Conservation (phyloP, 805 yeast species). For the Saturnispora halmiae region DNA sequence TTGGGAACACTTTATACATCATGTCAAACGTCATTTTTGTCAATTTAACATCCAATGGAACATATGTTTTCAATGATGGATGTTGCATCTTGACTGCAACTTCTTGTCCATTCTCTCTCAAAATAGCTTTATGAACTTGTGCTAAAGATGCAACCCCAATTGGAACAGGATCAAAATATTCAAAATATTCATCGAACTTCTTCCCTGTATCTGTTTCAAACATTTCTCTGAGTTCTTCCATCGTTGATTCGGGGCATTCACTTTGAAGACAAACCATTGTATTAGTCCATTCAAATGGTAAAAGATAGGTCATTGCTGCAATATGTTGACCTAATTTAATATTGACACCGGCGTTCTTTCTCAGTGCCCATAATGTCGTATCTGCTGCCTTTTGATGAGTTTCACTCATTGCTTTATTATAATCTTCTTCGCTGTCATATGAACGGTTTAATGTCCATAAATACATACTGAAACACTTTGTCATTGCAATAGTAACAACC, state of each 20-base stretch:
- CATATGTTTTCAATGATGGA: constrained; percentile 77
- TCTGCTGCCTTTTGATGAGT: constrained; percentile 74
- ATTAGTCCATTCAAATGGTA: constrained; percentile 91
- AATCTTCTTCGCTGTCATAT: constrained; percentile 38
- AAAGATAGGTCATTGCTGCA: constrained; percentile 80
- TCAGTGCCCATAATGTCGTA: constrained; percentile 70
- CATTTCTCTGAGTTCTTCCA: constrained; percentile 60
- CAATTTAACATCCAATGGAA: constrained; percentile 78
- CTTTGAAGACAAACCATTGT: constrained; percentile 92
- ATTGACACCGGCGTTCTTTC: constrained; percentile 82
- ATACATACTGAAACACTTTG: constrained; percentile 66
- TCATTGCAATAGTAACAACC: constrained; percentile 60
- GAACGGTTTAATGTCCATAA: constrained; percentile 38
- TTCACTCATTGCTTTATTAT: constrained; percentile 42
- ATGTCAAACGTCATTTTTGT: constrained; percentile 67
- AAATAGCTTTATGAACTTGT: constrained; percentile 78
- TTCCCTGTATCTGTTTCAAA: constrained; percentile 58
- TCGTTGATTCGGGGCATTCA: constrained; percentile 72
- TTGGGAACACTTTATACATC: constrained; percentile 77
- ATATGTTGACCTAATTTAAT: constrained; percentile 94
- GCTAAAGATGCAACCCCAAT: constrained; percentile 95
- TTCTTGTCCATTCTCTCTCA: constrained; percentile 44
- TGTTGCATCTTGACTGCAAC: constrained; percentile 96
- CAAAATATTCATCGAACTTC: constrained; percentile 52
- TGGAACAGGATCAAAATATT: constrained; percentile 59